Conservation (phyloP, 371 early-diverging fungal genomes). For the Phascolomyces articulosus region DNA sequence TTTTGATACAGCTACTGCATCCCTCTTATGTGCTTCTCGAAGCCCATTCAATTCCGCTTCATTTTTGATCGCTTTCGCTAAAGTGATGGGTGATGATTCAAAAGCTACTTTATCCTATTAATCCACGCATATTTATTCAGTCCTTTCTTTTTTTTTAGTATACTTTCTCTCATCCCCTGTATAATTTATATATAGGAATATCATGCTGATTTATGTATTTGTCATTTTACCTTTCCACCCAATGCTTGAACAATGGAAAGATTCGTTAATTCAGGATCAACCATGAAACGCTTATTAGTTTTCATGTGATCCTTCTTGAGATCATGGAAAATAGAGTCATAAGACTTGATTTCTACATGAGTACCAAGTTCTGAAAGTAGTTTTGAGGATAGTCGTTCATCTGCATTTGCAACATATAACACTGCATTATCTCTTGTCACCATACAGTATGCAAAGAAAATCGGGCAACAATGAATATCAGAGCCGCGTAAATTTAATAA, state of each 20-base stretch:
- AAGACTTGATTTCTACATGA: conserved; percentile 70
- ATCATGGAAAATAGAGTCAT: conserved; percentile 81
- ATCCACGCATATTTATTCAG: background rate
- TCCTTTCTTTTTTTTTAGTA: background rate
- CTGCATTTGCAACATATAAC: conserved; percentile 75
- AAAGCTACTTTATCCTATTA: background rate
- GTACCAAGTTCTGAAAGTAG: conserved; percentile 57
- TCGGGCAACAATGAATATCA: conserved; percentile 96
- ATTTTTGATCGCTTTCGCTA: conserved; percentile 94
- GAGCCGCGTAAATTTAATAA: conserved; percentile 96
- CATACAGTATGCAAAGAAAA: conserved; percentile 93
- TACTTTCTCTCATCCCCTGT: no score
- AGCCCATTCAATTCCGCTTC: conserved; percentile 91
- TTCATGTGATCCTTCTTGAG: conserved; percentile 39
- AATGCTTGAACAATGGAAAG: conserved; percentile 16
- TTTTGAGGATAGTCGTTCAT: conserved; percentile 57
- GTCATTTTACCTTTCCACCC: conserved; percentile 47
- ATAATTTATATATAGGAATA: no score
- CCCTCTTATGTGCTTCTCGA: conserved; percentile 87
- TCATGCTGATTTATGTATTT: background rate
- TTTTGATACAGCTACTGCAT: conserved; percentile 89
- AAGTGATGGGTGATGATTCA: conserved; percentile 70
- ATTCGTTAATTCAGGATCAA: conserved; percentile 10
- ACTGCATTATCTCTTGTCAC: conserved; percentile 68
- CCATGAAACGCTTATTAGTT: background rate